phyloP scores from a whole-genome alignment of 345 rosid species.

The Eutrema yunnanense region DNA sequence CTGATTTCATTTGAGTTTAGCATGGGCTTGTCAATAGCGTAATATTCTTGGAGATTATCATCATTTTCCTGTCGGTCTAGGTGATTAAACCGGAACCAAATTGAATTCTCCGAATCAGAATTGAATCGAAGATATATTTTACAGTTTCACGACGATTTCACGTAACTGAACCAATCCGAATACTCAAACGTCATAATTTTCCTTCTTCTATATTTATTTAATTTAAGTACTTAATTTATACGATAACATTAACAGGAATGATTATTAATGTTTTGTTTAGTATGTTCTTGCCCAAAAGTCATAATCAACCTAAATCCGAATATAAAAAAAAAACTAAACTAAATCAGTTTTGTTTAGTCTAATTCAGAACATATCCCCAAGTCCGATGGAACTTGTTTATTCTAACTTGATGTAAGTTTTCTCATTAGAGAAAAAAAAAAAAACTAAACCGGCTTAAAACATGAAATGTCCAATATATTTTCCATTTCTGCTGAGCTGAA shows the following conservation, averaged over 20 bases:
- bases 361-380: too few species aligned
- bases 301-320: too few species aligned
- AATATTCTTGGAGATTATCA: not conserved
- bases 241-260: not conserved
- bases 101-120: not conserved
- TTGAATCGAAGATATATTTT: not conserved
- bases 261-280: not conserved
- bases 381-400: too few species aligned
- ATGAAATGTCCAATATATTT: not conserved
- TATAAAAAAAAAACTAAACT: too few species aligned
- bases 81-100: not conserved
- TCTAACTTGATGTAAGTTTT: too few species aligned
- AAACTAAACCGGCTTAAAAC: not conserved
- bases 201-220: not conserved
- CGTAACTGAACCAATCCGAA: not conserved
- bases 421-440: too few species aligned
- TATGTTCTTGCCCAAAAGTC: not conserved
- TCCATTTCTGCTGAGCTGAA: not conserved
- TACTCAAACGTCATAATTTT: not conserved
- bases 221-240: too few species aligned
- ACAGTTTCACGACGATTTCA: not conserved
- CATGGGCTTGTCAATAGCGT: not conserved
- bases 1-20: not conserved
- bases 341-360: too few species aligned
- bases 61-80: not conserved